A percentile compares a stretch with the other conserved stretches of the same genome.
These are phyloP conservation scores for Laetiporus sulphureus DNA, from an alignment of 1,284 basidiomycete genomes.

Conservation along the genomic window DNA sequence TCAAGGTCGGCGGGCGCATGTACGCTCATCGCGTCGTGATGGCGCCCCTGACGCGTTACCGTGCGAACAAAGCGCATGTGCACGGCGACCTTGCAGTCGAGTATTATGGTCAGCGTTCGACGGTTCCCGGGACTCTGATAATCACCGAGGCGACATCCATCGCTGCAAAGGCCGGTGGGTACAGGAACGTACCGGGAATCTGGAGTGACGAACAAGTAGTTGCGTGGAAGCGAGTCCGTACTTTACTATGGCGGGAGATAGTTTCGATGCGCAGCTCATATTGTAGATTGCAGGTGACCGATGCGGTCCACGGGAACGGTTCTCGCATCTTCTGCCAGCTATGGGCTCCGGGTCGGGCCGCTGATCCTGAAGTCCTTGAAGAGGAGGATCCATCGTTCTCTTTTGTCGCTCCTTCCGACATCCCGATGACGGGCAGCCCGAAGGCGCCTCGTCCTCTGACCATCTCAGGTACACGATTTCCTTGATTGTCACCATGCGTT, in stretches of 20 bases:
- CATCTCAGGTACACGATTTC: conserved; percentile 16
- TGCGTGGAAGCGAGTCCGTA: conserved; percentile 39
- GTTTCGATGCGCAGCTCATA: neutral
- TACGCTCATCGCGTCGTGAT: conserved; percentile 41
- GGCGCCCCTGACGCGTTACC: conserved; percentile 39
- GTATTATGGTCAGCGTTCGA: conserved; percentile 44
- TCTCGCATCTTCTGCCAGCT: conserved; percentile 40
- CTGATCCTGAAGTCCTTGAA: conserved; percentile 22
- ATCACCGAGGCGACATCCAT: conserved; percentile 44
- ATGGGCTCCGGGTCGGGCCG: conserved; percentile 39
- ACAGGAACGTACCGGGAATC: conserved; percentile 34
- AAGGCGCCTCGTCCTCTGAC: conserved; percentile 33
- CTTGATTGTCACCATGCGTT: too few relatives aligned
- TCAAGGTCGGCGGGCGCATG: conserved; percentile 32
- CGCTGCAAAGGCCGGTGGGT: conserved; percentile 32
- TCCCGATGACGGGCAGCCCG: conserved; percentile 33
- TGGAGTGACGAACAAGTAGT: conserved; percentile 38
- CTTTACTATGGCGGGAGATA: neutral
- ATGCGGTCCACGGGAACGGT: conserved; percentile 25
- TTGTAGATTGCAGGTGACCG: conserved; percentile 16
- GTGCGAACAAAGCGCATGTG: conserved; percentile 26
- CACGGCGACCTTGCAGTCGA: conserved; percentile 28
- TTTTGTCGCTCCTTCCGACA: conserved; percentile 34
- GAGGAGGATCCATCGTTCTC: conserved; percentile 8
- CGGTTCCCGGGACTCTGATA: conserved; percentile 37